A percentile compares a stretch with the other conserved stretches of the same genome.
phyloP scores from a whole-genome alignment of 225 moss, liverwort and hornwort species.

The Bryum argenteum region DNA sequence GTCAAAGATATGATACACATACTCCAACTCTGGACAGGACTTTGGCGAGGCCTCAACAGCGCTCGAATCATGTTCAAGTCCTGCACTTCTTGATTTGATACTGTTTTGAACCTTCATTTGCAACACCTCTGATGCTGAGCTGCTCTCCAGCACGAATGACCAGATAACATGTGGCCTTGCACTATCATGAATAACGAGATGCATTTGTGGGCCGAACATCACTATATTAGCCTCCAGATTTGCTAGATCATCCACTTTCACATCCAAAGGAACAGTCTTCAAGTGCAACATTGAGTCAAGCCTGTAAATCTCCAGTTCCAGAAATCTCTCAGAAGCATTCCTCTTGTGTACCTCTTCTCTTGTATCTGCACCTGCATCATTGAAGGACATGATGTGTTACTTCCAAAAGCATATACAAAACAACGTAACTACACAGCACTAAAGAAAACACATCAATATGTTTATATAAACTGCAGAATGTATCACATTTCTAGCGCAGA shows the following conservation, averaged over 20 bases:
- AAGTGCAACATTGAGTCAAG: conserved; percentile 39
- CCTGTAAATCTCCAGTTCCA: conserved; percentile 46
- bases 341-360: not conserved
- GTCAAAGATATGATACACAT: conserved; percentile 55
- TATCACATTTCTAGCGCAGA: too few species aligned
- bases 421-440: too few species aligned
- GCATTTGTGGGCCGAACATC: conserved; percentile 52
- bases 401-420: too few species aligned
- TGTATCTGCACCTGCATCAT: not conserved
- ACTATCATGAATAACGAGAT: conserved; percentile 41
- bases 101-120: conserved; percentile 35
- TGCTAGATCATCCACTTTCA: not conserved
- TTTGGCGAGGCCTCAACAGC: too few species aligned
- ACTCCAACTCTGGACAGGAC: conserved; percentile 50
- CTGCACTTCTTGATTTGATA: too few species aligned
- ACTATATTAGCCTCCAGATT: conserved; percentile 34
- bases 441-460: too few species aligned
- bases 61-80: too few species aligned
- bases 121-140: conserved; percentile 52
- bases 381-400: too few species aligned
- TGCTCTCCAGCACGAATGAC: conserved; percentile 45
- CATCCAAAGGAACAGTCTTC: conserved; percentile 4
- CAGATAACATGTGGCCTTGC: conserved; percentile 12
- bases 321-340: not conserved
- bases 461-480: too few species aligned